Base-by-base conservation (phyloP, 2,329 filamentous ascomycete species). In the Ophiostoma perfectum region DNA sequence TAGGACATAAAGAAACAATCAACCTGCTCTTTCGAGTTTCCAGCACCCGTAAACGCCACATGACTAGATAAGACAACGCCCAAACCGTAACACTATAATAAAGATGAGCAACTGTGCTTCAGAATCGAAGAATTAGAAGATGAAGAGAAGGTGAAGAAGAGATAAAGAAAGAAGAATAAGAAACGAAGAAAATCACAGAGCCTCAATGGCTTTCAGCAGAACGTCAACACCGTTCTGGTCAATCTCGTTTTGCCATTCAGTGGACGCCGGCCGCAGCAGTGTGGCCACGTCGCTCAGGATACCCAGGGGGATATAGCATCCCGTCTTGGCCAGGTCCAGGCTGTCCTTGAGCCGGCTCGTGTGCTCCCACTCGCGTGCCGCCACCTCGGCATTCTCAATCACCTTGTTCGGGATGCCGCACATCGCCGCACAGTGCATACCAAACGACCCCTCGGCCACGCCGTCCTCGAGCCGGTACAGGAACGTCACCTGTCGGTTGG, bases 391-490 rank as follows among this genome's bases (percentile, higher is more conserved):
- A 36, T 90, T 82, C 75, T 93, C 88, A 71, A 99, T 92, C 16
- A 99, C 88, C 68, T 88, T 88, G 62, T 82, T 82, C 0, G 92
- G 87, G 72, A 99, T 98, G 0, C 95, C 95, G 74, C 95, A 99
- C 95, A 99, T 99, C 70, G 92, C 90, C 0, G 95, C 95, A 76
- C 95, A 99, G 78, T 99, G 95, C 95, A 99, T 99, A 74, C 95
- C 95, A 75, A 98, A 99, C 75, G 92, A 96, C 16, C 95, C 95
- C 78, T 98, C 93, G 0, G 95, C 95, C 9, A 98, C 92, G 1
- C 95, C 95, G 14, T 92, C 86, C 78, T 98, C 95, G 0, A 99
- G 85, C 75, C 92, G 93, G 81, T 99, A 99, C 68, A 99, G 78
- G 80, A 99, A 99, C 0, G 94, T 97, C n/a, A 99, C 88, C n/a